phyloP scores from a whole-genome alignment of 2,329 filamentous ascomycete species.

The Cordyceps tenuipes region DNA sequence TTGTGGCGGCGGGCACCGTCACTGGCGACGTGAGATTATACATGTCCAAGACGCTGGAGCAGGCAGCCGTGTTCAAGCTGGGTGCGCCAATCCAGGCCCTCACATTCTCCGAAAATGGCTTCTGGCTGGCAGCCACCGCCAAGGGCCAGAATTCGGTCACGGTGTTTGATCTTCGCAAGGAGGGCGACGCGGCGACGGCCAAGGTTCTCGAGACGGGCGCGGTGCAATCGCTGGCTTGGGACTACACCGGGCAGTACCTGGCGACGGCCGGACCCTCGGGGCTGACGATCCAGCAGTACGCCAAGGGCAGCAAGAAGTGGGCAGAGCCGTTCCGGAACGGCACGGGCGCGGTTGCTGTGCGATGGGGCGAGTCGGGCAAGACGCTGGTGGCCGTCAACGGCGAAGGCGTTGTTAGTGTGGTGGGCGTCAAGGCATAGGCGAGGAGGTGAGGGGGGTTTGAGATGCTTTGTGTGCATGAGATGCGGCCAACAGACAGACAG shows the following conservation, averaged over 20 bases:
- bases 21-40: slow-evolving; percentile 81
- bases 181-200: slow-evolving; percentile 69
- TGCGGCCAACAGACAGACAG: not conserved
- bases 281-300: slow-evolving; percentile 81
- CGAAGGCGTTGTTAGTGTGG: slow-evolving; percentile 66
- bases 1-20: slow-evolving; percentile 76
- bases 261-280: slow-evolving; percentile 73
- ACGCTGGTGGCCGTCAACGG: slow-evolving; percentile 66
- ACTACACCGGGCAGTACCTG: slow-evolving; percentile 91
- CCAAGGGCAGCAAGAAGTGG: slow-evolving; percentile 82
- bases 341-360: slow-evolving; percentile 61
- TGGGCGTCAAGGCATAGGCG: slow-evolving; percentile 44
- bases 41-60: slow-evolving; percentile 71
- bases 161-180: slow-evolving; percentile 88
- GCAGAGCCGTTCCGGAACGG: slow-evolving; percentile 74
- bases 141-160: slow-evolving; percentile 71
- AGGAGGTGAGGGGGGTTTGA: not conserved
- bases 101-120: slow-evolving; percentile 91
- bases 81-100: slow-evolving; percentile 66
- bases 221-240: slow-evolving; percentile 75
- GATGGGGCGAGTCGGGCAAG: slow-evolving; percentile 70
- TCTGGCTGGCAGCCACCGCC: slow-evolving; percentile 80
- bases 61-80: slow-evolving; percentile 65
- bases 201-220: slow-evolving; percentile 81
- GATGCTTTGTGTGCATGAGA: not conserved